phyloP scores from a whole-genome alignment of 441 rosid species.

The Arabidopsis lyrata region DNA sequence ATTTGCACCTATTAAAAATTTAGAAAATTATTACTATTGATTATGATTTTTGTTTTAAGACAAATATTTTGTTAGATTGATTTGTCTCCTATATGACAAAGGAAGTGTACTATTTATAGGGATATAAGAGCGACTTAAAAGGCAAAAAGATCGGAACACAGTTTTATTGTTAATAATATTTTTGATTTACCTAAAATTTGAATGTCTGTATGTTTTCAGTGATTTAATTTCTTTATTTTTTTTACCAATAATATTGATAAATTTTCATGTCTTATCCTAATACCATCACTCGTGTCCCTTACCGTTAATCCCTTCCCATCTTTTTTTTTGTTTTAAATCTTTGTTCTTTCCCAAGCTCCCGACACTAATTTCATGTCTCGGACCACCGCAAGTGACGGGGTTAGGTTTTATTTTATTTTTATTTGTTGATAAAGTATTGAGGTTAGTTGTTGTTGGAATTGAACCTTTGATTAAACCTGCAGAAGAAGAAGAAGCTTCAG shows the following conservation, averaged over 20 bases:
- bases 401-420: too few relatives aligned
- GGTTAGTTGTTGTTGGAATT: conserved; percentile 3
- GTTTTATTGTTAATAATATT: background rate
- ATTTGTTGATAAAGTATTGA: background rate
- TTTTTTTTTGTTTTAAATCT: too few relatives aligned
- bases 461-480: too few relatives aligned
- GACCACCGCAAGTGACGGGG: too few relatives aligned
- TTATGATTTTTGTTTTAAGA: conserved; percentile 7
- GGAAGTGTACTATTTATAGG: conserved; percentile 31
- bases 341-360: too few relatives aligned
- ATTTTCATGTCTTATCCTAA: too few relatives aligned
- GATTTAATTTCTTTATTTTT: too few relatives aligned
- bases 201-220: background rate
- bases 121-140: background rate
- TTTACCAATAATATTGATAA: too few relatives aligned
- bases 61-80: background rate
- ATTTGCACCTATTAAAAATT: conserved; percentile 9
- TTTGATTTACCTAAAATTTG: conserved; percentile 4
- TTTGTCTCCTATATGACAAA: conserved; percentile 6
- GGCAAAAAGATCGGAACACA: conserved; percentile 13
- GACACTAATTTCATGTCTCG: too few relatives aligned
- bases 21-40: conserved; percentile 30
- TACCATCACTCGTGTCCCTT: too few relatives aligned
- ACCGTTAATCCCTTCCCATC: too few relatives aligned
- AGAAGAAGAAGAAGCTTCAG: too few relatives aligned